Base-by-base conservation (phyloP, 148 eudicot genomes). In the Bassia scoparia region DNA sequence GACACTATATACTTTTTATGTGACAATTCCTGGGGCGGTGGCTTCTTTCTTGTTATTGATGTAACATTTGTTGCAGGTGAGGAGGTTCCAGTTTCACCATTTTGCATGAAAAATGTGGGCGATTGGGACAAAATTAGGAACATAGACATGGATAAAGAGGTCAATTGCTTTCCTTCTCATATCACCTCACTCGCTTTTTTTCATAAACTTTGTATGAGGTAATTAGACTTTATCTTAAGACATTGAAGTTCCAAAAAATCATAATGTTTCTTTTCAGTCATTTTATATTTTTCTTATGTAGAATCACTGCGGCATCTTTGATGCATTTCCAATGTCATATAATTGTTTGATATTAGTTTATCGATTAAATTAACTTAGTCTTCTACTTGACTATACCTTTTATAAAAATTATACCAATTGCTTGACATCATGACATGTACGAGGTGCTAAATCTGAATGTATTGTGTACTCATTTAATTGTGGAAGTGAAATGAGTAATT, bases 111-210 rank as follows among this genome's bases (percentile, higher is more conserved):
- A 64, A 84, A 88, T 78, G 77, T 71, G 48, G 89, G 74, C 70
- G 93, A 86, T 78, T 94, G 93, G 97, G 98, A 94, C 89, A 89
- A 84, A 58, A 87, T 94, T 81, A 88, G 97, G 80, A 85, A 72
- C 75, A 86, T 87, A 70, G 98, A 94, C 96, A 94, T 94, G 98
- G 97, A 94, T 80, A 91, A 91, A 87, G 88, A 91, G 91, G 97
- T 87, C 77, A 59, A 78, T 18, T 60, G 58, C 83, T 84, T 81
- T 31, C 69, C 81, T 69, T 79, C 67, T 77, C 74, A 80, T 76
- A 74, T 46, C 41, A 54, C 24, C 48, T 46, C 50, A 43, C 74
- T 79, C 67, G 60, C 68, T 63, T 79, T 38, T 34, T 74, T 80
- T 43, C 55, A 15, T 37, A 23, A 34, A 54, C 18, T 33, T 64